These are phyloP conservation scores for Flaveria brownii DNA, from an alignment of 129 eudicot genomes.

Conservation along the genomic window DNA sequence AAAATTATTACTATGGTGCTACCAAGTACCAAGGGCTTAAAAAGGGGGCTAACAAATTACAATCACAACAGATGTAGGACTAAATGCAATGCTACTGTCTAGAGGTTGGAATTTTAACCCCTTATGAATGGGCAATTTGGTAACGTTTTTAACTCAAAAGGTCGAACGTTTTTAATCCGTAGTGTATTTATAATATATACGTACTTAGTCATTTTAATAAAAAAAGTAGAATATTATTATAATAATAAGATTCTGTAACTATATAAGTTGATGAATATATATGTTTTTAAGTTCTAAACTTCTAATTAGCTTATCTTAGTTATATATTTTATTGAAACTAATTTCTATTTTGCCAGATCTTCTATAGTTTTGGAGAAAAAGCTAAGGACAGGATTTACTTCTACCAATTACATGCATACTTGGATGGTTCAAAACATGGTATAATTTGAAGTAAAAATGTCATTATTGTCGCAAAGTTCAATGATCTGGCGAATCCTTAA, in stretches of 20 bases:
- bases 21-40: not conserved
- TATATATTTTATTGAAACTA: not conserved
- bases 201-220: not conserved
- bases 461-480: not conserved
- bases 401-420: not conserved
- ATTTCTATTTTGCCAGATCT: not conserved
- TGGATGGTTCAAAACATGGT: not conserved
- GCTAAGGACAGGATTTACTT: not conserved
- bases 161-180: not conserved
- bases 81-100: not conserved
- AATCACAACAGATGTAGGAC: not conserved
- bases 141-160: not conserved
- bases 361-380: not conserved
- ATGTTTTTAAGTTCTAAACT: no score
- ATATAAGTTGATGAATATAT: not conserved
- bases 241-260: no score
- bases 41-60: not conserved
- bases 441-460: not conserved
- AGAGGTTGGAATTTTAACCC: not conserved
- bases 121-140: slow-evolving; percentile 1
- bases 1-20: not conserved
- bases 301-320: not conserved
- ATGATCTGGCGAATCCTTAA: not conserved
- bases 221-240: not conserved
- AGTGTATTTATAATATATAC: not conserved